phyloP scores from a whole-genome alignment of 805 yeast genomes.

The Wickerhamomyces hampshirensis region DNA sequence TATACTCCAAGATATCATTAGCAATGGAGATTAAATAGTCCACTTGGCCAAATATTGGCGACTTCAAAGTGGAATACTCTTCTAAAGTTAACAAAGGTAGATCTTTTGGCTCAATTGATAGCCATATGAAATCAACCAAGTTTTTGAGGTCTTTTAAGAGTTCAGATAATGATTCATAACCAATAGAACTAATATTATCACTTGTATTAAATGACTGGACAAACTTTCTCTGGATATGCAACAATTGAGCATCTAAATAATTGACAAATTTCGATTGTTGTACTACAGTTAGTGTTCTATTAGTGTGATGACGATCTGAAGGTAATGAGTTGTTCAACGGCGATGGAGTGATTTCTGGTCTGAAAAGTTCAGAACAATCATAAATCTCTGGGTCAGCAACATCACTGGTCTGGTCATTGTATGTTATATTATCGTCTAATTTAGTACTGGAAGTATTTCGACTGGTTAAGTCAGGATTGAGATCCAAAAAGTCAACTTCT shows the following conservation, averaged over 20 bases:
- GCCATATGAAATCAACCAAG: conserved; percentile 57
- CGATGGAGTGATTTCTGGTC: conserved; percentile 10
- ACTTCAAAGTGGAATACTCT: conserved; percentile 9
- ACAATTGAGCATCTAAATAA: conserved; percentile 49
- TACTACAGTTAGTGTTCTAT: conserved; percentile 31
- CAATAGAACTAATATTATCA: conserved; percentile 22
- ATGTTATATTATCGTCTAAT: no score
- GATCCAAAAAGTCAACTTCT: conserved; percentile 20
- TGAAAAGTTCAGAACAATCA: conserved; percentile 13
- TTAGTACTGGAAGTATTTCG: no score
- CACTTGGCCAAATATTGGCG: conserved; percentile 50
- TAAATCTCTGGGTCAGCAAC: not conserved
- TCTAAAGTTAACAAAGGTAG: conserved; percentile 10
- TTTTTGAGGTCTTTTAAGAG: conserved; percentile 42
- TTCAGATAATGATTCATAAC: conserved; percentile 26
- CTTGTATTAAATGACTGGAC: conserved; percentile 38
- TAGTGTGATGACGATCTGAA: conserved; percentile 1
- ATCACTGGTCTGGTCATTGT: no score
- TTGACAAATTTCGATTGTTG: conserved; percentile 55
- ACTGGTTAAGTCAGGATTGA: conserved; percentile 24
- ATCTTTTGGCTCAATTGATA: conserved; percentile 48
- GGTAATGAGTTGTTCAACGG: conserved; percentile 4
- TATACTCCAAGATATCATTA: conserved; percentile 62
- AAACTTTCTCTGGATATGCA: conserved; percentile 52
- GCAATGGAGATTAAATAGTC: conserved; percentile 58